These are phyloP conservation scores for Fusarium phyllophilum DNA, from an alignment of 2,329 filamentous ascomycete genomes.

Conservation along the genomic window DNA sequence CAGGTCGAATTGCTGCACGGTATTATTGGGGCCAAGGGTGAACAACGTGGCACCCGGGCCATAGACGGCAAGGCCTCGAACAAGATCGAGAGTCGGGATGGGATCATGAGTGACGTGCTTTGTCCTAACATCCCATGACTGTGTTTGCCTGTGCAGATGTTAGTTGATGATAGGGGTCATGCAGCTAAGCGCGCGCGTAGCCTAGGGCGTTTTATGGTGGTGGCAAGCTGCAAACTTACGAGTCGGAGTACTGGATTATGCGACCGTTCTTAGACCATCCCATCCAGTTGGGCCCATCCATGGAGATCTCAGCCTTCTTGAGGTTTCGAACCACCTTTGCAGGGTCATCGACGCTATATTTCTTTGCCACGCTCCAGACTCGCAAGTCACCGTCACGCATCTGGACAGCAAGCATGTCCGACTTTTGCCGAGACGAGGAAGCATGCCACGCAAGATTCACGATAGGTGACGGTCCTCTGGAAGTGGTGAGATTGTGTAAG, in stretches of 20 bases:
- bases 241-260: conserved; percentile 90
- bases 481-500: conserved; percentile 88
- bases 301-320: conserved; percentile 78
- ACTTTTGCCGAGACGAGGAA: conserved; percentile 94
- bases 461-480: conserved; percentile 85
- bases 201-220: conserved; percentile 40
- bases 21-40: conserved; percentile 86
- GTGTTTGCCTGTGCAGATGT: conserved; percentile 74
- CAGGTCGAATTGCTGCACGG: conserved; percentile 94
- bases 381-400: conserved; percentile 90
- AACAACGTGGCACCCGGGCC: conserved; percentile 93
- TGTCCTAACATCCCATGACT: conserved; percentile 97
- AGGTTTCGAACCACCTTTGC: conserved; percentile 91
- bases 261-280: conserved; percentile 98
- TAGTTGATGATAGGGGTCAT: conserved; percentile 46
- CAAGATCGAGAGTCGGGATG: conserved; percentile 84
- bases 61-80: conserved; percentile 86
- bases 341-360: conserved; percentile 73
- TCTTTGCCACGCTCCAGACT: conserved; percentile 96
- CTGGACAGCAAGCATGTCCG: conserved; percentile 96
- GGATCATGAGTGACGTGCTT: conserved; percentile 93
- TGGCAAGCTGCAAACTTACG: conserved; percentile 67
- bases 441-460: conserved; percentile 93
- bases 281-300: conserved; percentile 90
- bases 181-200: conserved; percentile 60